Base-by-base conservation (phyloP, 768 basidiomycete species). In the Lactifluus echinatus region DNA sequence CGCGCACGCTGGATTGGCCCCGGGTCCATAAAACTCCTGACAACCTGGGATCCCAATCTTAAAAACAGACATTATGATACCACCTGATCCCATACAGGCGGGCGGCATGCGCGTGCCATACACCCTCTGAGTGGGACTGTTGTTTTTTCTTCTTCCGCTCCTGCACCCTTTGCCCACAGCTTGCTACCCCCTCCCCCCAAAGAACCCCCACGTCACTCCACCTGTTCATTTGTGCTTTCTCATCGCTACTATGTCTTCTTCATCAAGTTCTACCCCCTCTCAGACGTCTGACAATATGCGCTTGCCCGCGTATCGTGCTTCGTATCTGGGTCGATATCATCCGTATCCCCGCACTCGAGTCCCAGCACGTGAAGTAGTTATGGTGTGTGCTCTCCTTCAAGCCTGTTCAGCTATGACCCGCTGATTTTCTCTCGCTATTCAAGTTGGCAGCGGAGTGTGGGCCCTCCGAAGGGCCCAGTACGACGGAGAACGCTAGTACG, bases 281-380 rank as follows among this genome's bases (percentile, higher is more conserved):
- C 44, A 43, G 33, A 14, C 26, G 26, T 23, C 37, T 23, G 57
- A 59, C 24, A 59, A 50, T 14, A 59, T 55, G 48, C 61, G 61
- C 31, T 21, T 62, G 21, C 61, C 57, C 8, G 52, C 61, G 17
- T 62, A 62, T 33, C 61, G 61, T 28, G 48, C 10, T 7, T 59
- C 61, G 19, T 60, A 60, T 28, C 40, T 62, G 1, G 48, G 53
- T 4, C 52, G 61, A 43, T 62, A 59, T 24, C 61, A 59, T 26
- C 61, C 57, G 21, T 62, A 62, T 8, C 61, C 61, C 40, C 58
- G 53, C 29, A 59, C 57, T 28, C 49, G 48, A 15, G 39, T 15
- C 33, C 57, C 60, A 10, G 48, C 47, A 5, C 52, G 52, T 33
- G 52, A 59, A 49, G 42, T 59, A 12, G 48, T 59, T 23, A 29